A percentile compares a stretch with the other conserved stretches of the same genome.
These are phyloP conservation scores for Zalaria obscura DNA, from an alignment of 2,329 filamentous ascomycete genomes.

Conservation along the genomic window DNA sequence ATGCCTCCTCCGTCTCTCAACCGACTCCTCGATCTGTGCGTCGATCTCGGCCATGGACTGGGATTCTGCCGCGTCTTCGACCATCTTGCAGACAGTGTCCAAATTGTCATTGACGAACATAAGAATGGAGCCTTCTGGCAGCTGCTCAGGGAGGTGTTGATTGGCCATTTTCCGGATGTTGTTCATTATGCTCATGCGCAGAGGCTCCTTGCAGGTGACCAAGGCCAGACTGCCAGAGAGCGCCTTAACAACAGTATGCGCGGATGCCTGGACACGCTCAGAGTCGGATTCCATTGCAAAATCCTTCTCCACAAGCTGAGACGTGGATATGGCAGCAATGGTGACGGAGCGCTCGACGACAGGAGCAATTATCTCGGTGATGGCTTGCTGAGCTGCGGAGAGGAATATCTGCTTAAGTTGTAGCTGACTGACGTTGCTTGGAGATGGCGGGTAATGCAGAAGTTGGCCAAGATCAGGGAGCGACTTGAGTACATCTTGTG, in stretches of 20 bases:
- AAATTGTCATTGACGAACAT: constrained; percentile 99
- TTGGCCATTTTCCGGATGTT: constrained; percentile 75
- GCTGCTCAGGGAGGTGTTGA: constrained; percentile 48
- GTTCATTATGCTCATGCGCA: constrained; percentile 93
- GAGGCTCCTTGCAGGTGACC: constrained; percentile 95
- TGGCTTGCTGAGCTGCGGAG: constrained; percentile 72
- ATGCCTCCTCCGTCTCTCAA: constrained; percentile 66
- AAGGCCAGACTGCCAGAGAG: constrained; percentile 86
- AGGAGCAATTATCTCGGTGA: constrained; percentile 92
- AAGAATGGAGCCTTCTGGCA: constrained; percentile 88
- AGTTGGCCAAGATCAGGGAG: constrained; percentile 73
- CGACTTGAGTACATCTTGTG: constrained; percentile 61
- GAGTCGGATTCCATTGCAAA: constrained; percentile 89
- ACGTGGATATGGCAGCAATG: constrained; percentile 91
- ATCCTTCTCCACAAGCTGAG: constrained; percentile 90
- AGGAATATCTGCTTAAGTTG: constrained; percentile 63
- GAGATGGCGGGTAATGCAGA: constrained; percentile 63
- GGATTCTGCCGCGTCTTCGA: constrained; percentile 90
- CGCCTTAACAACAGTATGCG: constrained; percentile 87
- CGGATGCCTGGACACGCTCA: constrained; percentile 69
- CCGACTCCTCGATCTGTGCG: constrained; percentile 70
- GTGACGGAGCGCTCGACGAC: constrained; percentile 96
- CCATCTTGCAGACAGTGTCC: constrained; percentile 81
- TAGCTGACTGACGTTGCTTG: constrained; percentile 57
- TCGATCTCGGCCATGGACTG: constrained; percentile 90